Percentiles rank a stretch among this genome's conserved stretches.
Evolutionary conservation across 176 grass and related monocot genomes (phyloP).

Genomic region (Carex scoparia): DNA sequence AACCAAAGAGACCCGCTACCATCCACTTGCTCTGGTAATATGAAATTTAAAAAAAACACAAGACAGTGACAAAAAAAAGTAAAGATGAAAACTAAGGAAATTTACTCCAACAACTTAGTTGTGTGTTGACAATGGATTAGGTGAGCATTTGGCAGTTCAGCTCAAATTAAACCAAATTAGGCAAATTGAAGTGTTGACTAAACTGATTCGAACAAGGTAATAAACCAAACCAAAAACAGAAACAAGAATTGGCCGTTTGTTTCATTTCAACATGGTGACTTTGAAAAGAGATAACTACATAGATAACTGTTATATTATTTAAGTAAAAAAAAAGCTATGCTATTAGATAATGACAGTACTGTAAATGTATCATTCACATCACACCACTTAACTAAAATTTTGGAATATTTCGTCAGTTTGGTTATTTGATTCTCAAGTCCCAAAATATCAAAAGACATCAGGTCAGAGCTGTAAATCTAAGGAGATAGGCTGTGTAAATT

Average conservation of each 20-base stretch:
- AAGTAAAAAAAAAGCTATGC: neutral
- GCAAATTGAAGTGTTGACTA: neutral
- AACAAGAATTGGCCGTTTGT: neutral
- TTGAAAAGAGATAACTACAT: neutral
- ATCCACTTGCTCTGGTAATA: conserved; percentile 82
- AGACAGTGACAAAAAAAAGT: neutral
- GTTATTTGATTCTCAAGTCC: conserved; percentile 2
- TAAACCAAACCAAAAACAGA: neutral
- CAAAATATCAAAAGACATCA: neutral
- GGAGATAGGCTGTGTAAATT: neutral
- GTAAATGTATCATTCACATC: neutral
- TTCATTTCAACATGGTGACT: neutral
- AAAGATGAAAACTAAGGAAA: neutral
- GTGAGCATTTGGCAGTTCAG: neutral
- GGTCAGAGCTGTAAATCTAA: neutral
- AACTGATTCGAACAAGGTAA: neutral
- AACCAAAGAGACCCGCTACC: conserved; percentile 41
- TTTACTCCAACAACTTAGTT: neutral
- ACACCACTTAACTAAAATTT: neutral
- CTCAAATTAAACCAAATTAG: neutral
- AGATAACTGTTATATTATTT: neutral
- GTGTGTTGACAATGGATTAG: neutral
- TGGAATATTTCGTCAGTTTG: neutral
- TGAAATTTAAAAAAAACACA: no score
- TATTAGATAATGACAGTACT: neutral